Evolutionary conservation across 352 stramenopile genomes (phyloP).

Genomic region (Phytophthora hibernalis): DNA sequence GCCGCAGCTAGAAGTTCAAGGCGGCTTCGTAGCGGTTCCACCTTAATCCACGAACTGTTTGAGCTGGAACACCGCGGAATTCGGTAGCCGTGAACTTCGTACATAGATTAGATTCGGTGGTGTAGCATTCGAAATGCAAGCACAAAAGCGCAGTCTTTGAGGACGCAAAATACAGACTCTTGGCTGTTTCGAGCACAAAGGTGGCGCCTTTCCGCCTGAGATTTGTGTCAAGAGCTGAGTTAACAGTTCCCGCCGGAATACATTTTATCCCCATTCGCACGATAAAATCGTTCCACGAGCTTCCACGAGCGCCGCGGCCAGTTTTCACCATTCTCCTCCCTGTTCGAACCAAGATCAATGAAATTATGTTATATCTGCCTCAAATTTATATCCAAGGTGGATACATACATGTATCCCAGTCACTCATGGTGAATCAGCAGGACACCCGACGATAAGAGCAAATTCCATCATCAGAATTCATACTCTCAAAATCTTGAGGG

Average conservation of each 20-base stretch:
- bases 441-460: no score
- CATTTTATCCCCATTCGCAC: not conserved
- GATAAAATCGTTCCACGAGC: no score
- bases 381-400: not conserved
- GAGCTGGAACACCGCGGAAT: not conserved
- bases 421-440: no score
- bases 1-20: conserved; percentile 6
- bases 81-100: no score
- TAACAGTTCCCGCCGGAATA: not conserved
- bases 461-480: no score
- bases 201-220: not conserved
- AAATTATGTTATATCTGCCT: not conserved
- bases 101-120: no score
- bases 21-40: conserved; percentile 16
- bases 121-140: no score
- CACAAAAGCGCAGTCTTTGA: no score
- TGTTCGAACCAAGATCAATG: not conserved
- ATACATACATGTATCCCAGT: no score
- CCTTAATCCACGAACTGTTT: not conserved
- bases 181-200: not conserved
- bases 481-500: no score
- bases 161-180: no score
- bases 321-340: not conserved
- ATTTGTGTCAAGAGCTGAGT: not conserved
- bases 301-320: no score